Evolutionary conservation across 2,329 filamentous ascomycete genomes (phyloP).

Genomic region (Thielaviopsis ethacetica): DNA sequence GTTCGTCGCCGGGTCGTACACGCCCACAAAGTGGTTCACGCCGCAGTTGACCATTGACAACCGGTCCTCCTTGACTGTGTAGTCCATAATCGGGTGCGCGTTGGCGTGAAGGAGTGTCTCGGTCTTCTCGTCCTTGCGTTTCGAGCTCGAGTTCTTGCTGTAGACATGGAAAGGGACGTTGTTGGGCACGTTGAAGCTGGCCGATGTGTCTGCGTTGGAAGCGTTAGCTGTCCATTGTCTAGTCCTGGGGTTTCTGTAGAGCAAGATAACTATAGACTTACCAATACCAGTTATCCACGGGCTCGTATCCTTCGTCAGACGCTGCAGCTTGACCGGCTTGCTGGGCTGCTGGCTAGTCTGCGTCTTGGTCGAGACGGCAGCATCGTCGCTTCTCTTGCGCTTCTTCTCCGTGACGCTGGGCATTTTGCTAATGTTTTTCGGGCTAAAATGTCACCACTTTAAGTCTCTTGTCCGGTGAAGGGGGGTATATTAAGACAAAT

Average conservation of each 20-base stretch:
- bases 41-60: slow-evolving; percentile 19
- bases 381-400: slow-evolving; percentile 28
- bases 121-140: slow-evolving; percentile 23
- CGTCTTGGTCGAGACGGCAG: slow-evolving; percentile 2
- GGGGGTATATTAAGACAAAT: not conserved
- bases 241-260: too few relatives aligned
- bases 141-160: slow-evolving; percentile 19
- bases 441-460: not conserved
- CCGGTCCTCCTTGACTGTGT: slow-evolving; percentile 31
- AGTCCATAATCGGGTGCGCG: slow-evolving; percentile 40
- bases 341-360: slow-evolving; percentile 22
- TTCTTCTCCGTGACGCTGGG: slow-evolving; percentile 27
- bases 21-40: slow-evolving; percentile 47
- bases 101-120: slow-evolving; percentile 43
- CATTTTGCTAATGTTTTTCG: slow-evolving; percentile 21
- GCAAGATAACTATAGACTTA: not conserved
- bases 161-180: slow-evolving; percentile 32
- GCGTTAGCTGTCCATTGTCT: not conserved
- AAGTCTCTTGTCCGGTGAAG: not conserved
- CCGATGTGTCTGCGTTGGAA: slow-evolving; percentile 18
- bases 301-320: not conserved
- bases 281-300: slow-evolving; percentile 10
- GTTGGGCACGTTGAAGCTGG: slow-evolving; percentile 22
- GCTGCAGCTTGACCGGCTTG: slow-evolving; percentile 29
- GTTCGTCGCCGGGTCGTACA: slow-evolving; percentile 45